Evolutionary conservation across 2,329 filamentous ascomycete genomes (phyloP), one percentile per base, ranked within the genome.

Genomic region (Fusarium succisae): DNA sequence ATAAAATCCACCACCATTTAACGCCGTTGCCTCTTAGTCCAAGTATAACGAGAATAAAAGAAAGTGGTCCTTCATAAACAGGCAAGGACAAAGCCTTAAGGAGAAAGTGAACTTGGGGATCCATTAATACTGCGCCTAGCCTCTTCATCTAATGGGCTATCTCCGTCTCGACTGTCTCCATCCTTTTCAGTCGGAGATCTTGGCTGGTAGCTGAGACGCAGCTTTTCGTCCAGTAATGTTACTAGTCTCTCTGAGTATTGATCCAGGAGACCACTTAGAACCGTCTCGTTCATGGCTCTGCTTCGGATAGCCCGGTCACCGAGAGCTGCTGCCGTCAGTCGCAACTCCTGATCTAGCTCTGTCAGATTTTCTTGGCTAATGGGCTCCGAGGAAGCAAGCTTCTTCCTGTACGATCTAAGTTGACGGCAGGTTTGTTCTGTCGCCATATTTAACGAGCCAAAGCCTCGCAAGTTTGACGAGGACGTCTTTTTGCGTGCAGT

Each of bases 221-320:
- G 86, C 80, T 92, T 93, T 80, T 94, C 91, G 73, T 95, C 92
- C 50, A 95, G 86, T 81, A 94, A 86, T 51, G 86, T 89, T 11
- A 94, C 90, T 54, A 95, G 84, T 68, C 91, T 87, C 77, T 94
- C 92, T 5, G 92, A 93, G 77, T 94, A 94, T 81, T 94, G 90
- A 74, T 94, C 93, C 13, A 95, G 83, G 50, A 95, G 82, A 56
- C 91, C 91, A 45, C 86, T 89, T 39, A 93, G 82, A 55, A 89
- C 84, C 24, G 86, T 87, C 77, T 91, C 90, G 72, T 87, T 89
- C 80, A 91, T 85, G 3, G 85, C 83, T 79, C 86, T 84, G 80
- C 85, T 88, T 72, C 88, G 83, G 66, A 86, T 88, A 10, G 86
- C 87, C 39, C 88, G 84, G 62, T 90, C 89, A 6, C 88, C 88